These are phyloP conservation scores for Prunus mira DNA, from an alignment of 306 rosid genomes.

Conservation along the genomic window DNA sequence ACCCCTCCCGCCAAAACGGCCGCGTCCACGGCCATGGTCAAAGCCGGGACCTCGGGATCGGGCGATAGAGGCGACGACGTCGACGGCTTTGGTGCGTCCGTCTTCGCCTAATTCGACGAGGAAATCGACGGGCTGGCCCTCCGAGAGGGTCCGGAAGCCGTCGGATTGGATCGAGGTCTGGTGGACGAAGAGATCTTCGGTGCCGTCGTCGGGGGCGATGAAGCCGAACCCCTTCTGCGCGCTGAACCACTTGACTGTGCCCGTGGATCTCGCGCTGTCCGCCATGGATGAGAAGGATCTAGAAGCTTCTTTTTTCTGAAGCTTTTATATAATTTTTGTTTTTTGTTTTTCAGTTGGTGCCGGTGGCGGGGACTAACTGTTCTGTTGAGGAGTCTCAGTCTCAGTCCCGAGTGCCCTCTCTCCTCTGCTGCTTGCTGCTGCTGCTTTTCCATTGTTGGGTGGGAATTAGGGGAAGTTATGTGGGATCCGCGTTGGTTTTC, in stretches of 20 bases:
- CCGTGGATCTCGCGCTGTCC: constrained; percentile 39
- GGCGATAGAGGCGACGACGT: constrained; percentile 42
- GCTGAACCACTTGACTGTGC: constrained; percentile 84
- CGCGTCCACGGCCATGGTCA: constrained; percentile 26
- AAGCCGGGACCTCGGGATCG: constrained; percentile 36
- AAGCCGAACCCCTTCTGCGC: constrained; percentile 78
- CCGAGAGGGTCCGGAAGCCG: constrained; percentile 61
- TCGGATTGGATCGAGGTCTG: constrained; percentile 72
- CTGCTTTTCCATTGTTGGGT: background rate
- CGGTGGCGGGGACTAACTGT: background rate
- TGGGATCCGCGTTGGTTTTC: no score
- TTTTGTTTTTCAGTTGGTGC: background rate
- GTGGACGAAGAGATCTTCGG: constrained; percentile 78
- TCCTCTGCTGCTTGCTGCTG: background rate
- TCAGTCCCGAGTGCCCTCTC: background rate
- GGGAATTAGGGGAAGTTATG: background rate
- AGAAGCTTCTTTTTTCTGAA: constrained; percentile 9
- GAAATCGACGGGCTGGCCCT: constrained; percentile 65
- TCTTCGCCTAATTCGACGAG: constrained; percentile 43
- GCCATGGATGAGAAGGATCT: constrained; percentile 44
- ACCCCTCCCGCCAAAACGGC: constrained; percentile 30
- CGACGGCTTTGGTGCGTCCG: constrained; percentile 69
- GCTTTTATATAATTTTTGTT: background rate
- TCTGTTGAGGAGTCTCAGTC: background rate
- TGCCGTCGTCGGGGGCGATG: constrained; percentile 60